Evolutionary conservation across 805 yeast genomes (phyloP), one percentile per base, ranked within the genome.

Genomic region (Lipomyces oligophaga): DNA sequence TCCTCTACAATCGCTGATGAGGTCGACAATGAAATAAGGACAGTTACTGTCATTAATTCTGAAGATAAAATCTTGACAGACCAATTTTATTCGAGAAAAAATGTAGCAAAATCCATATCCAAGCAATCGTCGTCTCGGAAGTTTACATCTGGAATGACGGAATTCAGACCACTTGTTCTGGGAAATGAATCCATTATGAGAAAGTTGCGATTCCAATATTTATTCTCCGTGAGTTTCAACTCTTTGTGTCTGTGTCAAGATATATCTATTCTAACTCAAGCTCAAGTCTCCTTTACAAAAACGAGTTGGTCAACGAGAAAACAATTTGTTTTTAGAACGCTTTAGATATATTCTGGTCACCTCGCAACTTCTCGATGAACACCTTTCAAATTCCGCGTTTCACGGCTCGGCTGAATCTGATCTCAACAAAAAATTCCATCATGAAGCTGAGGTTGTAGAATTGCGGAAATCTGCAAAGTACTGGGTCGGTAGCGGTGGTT

Each of bases 261-360:
- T 33, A 20, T n/a, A n/a, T n/a, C n/a, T n/a, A n/a, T n/a, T n/a
- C n/a, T n/a, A n/a, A n/a, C 19, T 27, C 5, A 13, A 27, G 26
- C 13, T 38, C n/a, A 15, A 52, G 57, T 34, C 55, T 1, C 52
- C 57, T 3, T 22, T 52, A 20, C 26, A 38, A 11, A 31, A 39
- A 27, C 34, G 45, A 25, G 36, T 55, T 18, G 28, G 48, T 7
- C 41, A 35, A 8, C 43, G 46, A 15, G 73, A 69, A 46, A 63
- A 60, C 13, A 34, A 50, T 21, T 48, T 60, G 35, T 78, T 77
- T 54, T 52, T 67, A 22, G 82, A 78, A 46, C 76, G 76, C 52
- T 75, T 77, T 52, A 69, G 76, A 37, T 78, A 77, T 57, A 60
- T 67, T 3, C 59, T 78, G 1, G 69, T 77, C 4, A 70, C 79